Percentiles rank a stretch among this genome's conserved stretches.
phyloP scores from a whole-genome alignment of 176 grass and related monocot species.

The Olyra latifolia region DNA sequence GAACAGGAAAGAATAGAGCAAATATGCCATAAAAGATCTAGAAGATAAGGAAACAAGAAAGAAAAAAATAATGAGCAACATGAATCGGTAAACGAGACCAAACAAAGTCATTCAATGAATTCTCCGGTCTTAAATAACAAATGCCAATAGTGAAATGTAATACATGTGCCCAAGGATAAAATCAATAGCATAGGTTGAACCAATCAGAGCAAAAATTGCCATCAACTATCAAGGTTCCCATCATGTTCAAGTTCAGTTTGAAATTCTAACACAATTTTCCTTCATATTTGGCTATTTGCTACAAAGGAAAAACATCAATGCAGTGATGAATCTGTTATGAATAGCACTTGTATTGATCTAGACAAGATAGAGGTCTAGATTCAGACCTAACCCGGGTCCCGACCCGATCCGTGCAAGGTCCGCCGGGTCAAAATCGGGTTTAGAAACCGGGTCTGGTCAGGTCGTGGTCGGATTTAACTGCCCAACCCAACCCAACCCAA shows the following conservation, averaged over 20 bases:
- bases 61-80: background rate
- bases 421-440: too few relatives aligned
- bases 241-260: background rate
- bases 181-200: background rate
- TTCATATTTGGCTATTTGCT: slow-evolving; percentile 14
- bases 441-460: too few relatives aligned
- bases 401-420: too few relatives aligned
- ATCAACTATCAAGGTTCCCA: background rate
- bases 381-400: too few relatives aligned
- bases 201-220: background rate
- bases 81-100: slow-evolving; percentile 21
- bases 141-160: background rate
- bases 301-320: slow-evolving; percentile 10
- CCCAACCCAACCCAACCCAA: too few relatives aligned
- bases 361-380: too few relatives aligned
- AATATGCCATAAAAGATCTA: slow-evolving; percentile 11
- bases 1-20: background rate
- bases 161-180: background rate
- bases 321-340: background rate
- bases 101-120: background rate
- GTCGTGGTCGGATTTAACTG: too few relatives aligned
- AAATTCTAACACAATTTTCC: slow-evolving; percentile 5
- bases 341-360: too few relatives aligned
- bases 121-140: background rate
- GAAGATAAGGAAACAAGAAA: slow-evolving; percentile 5